Base-by-base conservation (phyloP, 2,329 filamentous ascomycete species). In the Ophiognomonia clavigignenti-juglandacearum region DNA sequence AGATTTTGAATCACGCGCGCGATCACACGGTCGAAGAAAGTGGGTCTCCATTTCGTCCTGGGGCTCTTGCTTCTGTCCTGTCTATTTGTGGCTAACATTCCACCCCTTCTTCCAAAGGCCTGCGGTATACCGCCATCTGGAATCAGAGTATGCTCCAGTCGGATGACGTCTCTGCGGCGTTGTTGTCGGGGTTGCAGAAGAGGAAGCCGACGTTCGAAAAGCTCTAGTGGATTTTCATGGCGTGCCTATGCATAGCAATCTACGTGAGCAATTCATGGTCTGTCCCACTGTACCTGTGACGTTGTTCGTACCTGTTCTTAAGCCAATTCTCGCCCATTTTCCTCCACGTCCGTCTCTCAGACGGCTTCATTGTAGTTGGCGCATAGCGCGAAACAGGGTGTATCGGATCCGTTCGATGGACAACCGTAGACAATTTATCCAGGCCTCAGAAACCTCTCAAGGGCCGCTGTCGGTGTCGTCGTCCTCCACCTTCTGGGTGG, bases 121-220 rank as follows among this genome's bases (percentile, higher is more conserved):
- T 97, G 63, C 80, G 80, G 48, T 96, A 96, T 65, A 95, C 91
- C 4, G 77, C 80, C 10, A 76, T 93, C 1, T 96, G 91, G 92
- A 97, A 97, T 61, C 78, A 82, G 57, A 86, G 82, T 3, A 86
- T 87, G 60, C 62, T 96, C 57, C 91, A 96, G 71, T 86, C 88
- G 6, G 71, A 74, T 43, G 92, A 97, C 71, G 77, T 96, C 36
- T 70, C 80, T 60, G 71, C 76, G 50, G 89, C 91, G 1, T 72
- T 96, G 62, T 61, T 86, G 62, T 88, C 86, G 32, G 86, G 86
- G 8, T 63, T 96, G 53, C 75, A 86, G 66, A 95, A 86, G 77
- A 83, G 74, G 55, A 91, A 80, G 61, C 85, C 89, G 11, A 86
- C 73, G 16, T 97, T 95, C 70, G 84, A 84, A 64, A 97, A 96